Evolutionary conservation across 768 basidiomycete genomes (phyloP).

Genomic region (Naganishia onofrii): DNA sequence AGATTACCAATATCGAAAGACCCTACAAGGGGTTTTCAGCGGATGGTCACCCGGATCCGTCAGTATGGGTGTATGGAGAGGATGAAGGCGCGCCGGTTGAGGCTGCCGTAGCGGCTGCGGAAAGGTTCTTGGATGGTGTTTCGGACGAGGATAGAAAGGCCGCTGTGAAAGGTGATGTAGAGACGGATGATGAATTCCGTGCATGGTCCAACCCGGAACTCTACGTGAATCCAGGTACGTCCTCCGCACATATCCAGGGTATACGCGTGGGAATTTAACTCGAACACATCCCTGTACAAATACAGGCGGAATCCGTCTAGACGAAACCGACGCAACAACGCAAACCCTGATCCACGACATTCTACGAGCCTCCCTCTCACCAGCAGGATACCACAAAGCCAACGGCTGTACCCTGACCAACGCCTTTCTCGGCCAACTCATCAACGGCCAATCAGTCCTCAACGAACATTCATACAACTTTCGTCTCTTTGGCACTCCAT

Average conservation of each 20-base stretch:
- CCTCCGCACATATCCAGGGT: too few relatives aligned
- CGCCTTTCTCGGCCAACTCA: constrained; percentile 44
- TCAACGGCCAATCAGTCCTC: constrained; percentile 39
- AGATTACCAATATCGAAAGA: constrained; percentile 35
- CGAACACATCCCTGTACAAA: too few relatives aligned
- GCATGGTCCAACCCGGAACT: constrained; percentile 43
- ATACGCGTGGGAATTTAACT: too few relatives aligned
- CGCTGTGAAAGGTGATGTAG: constrained; percentile 35
- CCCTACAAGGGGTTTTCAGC: constrained; percentile 40
- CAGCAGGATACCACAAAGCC: constrained; percentile 43
- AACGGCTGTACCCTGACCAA: constrained; percentile 43
- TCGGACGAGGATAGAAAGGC: constrained; percentile 31
- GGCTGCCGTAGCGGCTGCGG: constrained; percentile 34
- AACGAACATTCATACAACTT: constrained; percentile 48
- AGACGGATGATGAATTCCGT: constrained; percentile 35
- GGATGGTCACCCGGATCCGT: constrained; percentile 37
- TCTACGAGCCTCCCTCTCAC: constrained; percentile 38
- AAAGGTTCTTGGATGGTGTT: constrained; percentile 34
- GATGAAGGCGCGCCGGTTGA: constrained; percentile 44
- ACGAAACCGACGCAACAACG: constrained; percentile 37
- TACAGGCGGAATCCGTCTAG: constrained; percentile 41
- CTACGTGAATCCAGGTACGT: constrained; percentile 40
- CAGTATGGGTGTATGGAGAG: constrained; percentile 35
- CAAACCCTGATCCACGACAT: constrained; percentile 38
- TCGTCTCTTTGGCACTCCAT: constrained; percentile 33